phyloP scores from a whole-genome alignment of 805 yeast species.

The Starmerella cellae region DNA sequence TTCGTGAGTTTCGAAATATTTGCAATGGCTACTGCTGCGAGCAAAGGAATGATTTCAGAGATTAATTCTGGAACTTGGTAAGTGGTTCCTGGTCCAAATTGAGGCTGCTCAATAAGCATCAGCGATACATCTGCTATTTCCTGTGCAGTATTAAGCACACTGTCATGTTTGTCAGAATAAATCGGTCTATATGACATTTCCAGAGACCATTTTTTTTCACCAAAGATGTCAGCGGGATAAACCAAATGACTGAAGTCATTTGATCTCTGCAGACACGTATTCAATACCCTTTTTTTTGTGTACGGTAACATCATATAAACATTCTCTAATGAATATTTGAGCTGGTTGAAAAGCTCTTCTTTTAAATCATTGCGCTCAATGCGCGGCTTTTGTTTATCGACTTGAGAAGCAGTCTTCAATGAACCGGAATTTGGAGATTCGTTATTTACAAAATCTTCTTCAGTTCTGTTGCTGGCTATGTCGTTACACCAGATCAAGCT shows the following conservation, averaged over 20 bases:
- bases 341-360: too few species aligned
- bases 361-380: too few species aligned
- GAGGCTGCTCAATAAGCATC: neutral
- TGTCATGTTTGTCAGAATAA: too few species aligned
- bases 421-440: too few species aligned
- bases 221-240: neutral
- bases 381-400: too few species aligned
- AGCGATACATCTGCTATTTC: neutral
- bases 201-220: neutral
- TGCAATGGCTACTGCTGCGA: neutral
- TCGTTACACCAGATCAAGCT: too few species aligned
- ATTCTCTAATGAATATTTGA: too few species aligned
- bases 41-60: neutral
- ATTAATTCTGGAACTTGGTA: conserved; percentile 4
- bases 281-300: neutral
- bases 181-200: neutral
- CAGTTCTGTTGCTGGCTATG: too few species aligned
- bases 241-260: neutral
- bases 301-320: neutral
- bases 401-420: too few species aligned
- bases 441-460: too few species aligned
- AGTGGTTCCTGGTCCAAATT: conserved; percentile 6
- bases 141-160: neutral
- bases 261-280: neutral
- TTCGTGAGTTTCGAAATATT: too few species aligned